phyloP scores from a whole-genome alignment of 1,284 basidiomycete genomes.

The Apiotrichum gamsii region DNA sequence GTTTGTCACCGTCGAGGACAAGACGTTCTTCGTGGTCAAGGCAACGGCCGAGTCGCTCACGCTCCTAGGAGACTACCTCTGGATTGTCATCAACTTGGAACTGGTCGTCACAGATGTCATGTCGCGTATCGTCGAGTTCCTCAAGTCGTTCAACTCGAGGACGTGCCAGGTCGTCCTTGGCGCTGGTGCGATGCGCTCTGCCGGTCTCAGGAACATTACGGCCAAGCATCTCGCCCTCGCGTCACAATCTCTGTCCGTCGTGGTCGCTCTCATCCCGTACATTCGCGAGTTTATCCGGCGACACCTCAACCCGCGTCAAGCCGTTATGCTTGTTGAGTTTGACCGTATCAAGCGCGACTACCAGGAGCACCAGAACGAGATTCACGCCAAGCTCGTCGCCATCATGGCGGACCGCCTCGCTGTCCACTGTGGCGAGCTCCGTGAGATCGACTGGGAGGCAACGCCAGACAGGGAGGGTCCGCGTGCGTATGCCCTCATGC shows the following conservation, averaged over 20 bases:
- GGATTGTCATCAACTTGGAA: constrained; percentile 79
- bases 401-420: constrained; percentile 95
- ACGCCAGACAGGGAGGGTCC: constrained; percentile 53
- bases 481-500: constrained; percentile 71
- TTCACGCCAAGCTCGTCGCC: constrained; percentile 92
- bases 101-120: constrained; percentile 89
- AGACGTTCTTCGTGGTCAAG: constrained; percentile 73
- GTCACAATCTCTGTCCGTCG: constrained; percentile 87
- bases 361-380: constrained; percentile 98
- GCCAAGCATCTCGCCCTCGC: constrained; percentile 95
- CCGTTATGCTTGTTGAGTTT: constrained; percentile 94
- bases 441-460: constrained; percentile 71
- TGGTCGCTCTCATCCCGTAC: constrained; percentile 93
- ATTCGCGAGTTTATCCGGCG: constrained; percentile 88
- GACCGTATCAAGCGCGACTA: constrained; percentile 97
- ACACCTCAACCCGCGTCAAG: constrained; percentile 85
- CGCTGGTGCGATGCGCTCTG: constrained; percentile 95
- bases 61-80: constrained; percentile 77
- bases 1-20: constrained; percentile 74
- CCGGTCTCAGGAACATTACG: constrained; percentile 95
- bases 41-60: constrained; percentile 74
- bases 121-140: constrained; percentile 86
- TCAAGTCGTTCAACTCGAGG: constrained; percentile 96
- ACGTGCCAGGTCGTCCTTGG: constrained; percentile 98
- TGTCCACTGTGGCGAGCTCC: constrained; percentile 59